Percentiles rank a stretch among this genome's conserved stretches.
Conservation (phyloP, 495 filamentous ascomycete genomes). For the Tuber calosporum region DNA sequence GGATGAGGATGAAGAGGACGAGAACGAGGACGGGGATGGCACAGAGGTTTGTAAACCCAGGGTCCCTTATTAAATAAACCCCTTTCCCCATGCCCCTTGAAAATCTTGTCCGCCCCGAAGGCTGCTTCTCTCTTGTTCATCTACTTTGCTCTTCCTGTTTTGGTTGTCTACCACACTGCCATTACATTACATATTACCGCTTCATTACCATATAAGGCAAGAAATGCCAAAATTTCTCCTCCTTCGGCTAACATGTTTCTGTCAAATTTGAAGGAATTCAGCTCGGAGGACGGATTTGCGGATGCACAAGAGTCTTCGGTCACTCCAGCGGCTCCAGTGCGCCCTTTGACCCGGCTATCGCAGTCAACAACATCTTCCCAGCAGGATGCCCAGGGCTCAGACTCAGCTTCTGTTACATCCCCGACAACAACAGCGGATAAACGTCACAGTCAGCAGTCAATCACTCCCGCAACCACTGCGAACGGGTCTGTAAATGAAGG, state of each 20-base stretch:
- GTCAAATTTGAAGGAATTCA: constrained; percentile 31
- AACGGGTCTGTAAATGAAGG: constrained; percentile 33
- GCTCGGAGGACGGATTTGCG: constrained; percentile 38
- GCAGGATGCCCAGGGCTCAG: constrained; percentile 28
- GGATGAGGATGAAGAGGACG: neutral
- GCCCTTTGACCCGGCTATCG: constrained; percentile 22
- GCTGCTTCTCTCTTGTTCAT: constrained; percentile 3
- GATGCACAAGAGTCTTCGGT: constrained; percentile 38
- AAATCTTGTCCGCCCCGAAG: constrained; percentile 8
- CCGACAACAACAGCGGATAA: constrained; percentile 19
- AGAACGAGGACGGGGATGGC: constrained; percentile 18
- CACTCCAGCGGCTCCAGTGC: constrained; percentile 17
- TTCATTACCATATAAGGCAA: constrained; percentile 6
- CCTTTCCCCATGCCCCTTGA: constrained; percentile 11
- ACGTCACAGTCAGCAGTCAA: constrained; percentile 35
- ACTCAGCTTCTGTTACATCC: constrained; percentile 16
- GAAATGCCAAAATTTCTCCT: constrained; percentile 28
- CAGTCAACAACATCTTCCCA: constrained; percentile 36
- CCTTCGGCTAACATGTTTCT: constrained; percentile 28
- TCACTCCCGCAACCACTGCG: constrained; percentile 36
- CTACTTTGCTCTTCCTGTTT: neutral
- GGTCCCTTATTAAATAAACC: constrained; percentile 8
- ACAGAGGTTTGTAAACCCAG: constrained; percentile 13
- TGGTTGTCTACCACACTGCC: neutral
- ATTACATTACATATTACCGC: neutral